Conservation (phyloP, 768 basidiomycete species). For the Agaricus sinodeliciosus region DNA sequence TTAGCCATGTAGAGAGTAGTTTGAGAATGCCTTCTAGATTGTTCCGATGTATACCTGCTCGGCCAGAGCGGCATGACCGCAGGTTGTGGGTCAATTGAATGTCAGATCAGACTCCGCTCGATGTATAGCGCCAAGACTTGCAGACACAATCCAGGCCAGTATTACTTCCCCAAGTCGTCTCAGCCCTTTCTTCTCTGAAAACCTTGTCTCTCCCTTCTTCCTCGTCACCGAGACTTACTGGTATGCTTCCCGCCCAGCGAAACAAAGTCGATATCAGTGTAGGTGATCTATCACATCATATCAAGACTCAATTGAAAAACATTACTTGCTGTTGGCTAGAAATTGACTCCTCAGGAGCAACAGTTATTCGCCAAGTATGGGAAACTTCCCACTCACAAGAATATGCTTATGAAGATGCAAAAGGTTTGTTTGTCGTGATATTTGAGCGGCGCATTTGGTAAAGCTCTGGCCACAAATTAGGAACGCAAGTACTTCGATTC, state of each 20-base stretch:
- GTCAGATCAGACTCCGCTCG: conserved; percentile 13
- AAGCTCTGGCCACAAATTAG: conserved; percentile 34
- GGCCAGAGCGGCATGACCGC: conserved; percentile 7
- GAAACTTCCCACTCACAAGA: conserved; percentile 91
- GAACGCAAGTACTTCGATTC: conserved; percentile 99
- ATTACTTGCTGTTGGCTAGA: conserved; percentile 33
- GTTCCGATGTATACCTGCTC: not conserved
- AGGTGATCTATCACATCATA: conserved; percentile 23
- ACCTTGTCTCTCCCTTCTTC: conserved; percentile 19
- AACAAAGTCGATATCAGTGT: conserved; percentile 96
- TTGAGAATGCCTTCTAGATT: not conserved
- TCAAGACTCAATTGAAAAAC: conserved; percentile 17
- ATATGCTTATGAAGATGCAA: conserved; percentile 89
- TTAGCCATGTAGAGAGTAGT: not conserved
- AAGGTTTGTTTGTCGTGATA: conserved; percentile 50
- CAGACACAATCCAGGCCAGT: conserved; percentile 11
- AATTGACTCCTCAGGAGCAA: conserved; percentile 83
- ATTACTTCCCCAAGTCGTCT: not conserved
- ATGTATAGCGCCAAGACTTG: conserved; percentile 7
- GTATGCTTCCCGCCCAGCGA: conserved; percentile 71
- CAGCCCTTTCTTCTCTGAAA: conserved; percentile 10
- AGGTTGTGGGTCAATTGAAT: not conserved
- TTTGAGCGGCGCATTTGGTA: conserved; percentile 11
- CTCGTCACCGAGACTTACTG: conserved; percentile 16
- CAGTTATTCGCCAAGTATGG: conserved; percentile 94